Evolutionary conservation across 768 basidiomycete species (phyloP), one percentile per base, ranked within the genome.

Genomic region (Trametes cingulata): DNA sequence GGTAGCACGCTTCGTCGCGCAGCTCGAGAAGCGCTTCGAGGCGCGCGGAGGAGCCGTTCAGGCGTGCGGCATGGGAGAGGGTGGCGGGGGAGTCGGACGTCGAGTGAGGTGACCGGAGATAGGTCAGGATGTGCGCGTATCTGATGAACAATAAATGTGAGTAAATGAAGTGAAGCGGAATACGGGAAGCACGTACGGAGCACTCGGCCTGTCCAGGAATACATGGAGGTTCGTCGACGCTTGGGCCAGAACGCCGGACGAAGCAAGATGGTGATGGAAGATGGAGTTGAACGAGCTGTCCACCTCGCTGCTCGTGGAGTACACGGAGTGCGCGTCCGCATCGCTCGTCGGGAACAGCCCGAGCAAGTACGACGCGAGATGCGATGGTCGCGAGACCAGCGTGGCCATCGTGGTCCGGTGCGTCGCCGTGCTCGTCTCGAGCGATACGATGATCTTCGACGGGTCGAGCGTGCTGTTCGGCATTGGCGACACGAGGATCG

Each of bases 131-230:
- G 71, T 91, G 85, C 0, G 77, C 67, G 66, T 93, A 93, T 65
- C 90, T 93, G 58, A 27, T 48, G 36, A 19, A 42, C n/a, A 15
- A 33, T 13, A 29, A 33, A 14, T 10, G 27, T 54, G 15, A 58
- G 39, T 9, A 12, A 2, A 15, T 15, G 14, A 13, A 47, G 2
- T n/a, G n/a, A 33, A 13, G 54, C 15, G 14, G 5, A 40, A 7
- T 39, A 7, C 3, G 19, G 20, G 27, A 43, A 37, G 33, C n/a
- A 81, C 90, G 78, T 73, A 92, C 89, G 91, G 87, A 29, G 85
- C 77, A 65, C 91, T 91, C 0, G 91, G 82, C 24, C 91, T 79
- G 69, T 94, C 91, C 22, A 94, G 76, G 74, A 94, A 94, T 14
- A 93, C 66, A 62, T 91, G 88, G 36, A 92, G 72, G 43, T 72